Conservation (phyloP, 192 early-diverging fungal genomes). For the Backusella morwellensis region DNA sequence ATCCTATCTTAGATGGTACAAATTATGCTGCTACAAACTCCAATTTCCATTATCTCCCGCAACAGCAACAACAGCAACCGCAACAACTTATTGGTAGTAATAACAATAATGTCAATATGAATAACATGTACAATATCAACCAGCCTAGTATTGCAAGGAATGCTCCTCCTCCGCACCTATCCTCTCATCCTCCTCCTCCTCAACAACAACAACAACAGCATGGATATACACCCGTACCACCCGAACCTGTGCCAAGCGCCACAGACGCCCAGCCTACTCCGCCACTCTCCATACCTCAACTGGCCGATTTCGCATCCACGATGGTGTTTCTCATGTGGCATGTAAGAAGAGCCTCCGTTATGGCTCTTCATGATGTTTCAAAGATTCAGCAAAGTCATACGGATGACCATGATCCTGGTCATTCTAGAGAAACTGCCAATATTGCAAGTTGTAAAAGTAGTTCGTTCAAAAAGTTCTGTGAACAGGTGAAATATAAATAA, state of each 20-base stretch:
- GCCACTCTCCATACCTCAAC: conserved; percentile 21
- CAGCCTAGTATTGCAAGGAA: background rate
- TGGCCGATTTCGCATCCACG: conserved; percentile 56
- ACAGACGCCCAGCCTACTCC: conserved; percentile 11
- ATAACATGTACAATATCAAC: background rate
- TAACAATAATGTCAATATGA: background rate
- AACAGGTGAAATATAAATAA: conserved; percentile 22
- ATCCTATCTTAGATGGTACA: conserved; percentile 5
- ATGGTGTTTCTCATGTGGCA: conserved; percentile 57
- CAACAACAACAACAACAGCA: background rate
- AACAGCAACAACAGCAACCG: background rate
- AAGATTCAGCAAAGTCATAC: conserved; percentile 1
- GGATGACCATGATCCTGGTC: conserved; percentile 22
- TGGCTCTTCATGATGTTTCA: conserved; percentile 28
- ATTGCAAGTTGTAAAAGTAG: conserved; percentile 26
- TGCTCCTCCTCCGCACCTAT: background rate
- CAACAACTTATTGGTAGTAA: background rate
- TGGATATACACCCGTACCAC: background rate
- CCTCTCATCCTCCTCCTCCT: background rate
- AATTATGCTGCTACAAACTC: background rate
- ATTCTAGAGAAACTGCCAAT: conserved; percentile 26
- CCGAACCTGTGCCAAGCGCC: conserved; percentile 19
- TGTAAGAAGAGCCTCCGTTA: conserved; percentile 39
- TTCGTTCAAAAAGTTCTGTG: conserved; percentile 39
- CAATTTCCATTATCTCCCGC: conserved; percentile 11